phyloP scores from a whole-genome alignment of 345 rosid genomes.

The Citrus hindsii region DNA sequence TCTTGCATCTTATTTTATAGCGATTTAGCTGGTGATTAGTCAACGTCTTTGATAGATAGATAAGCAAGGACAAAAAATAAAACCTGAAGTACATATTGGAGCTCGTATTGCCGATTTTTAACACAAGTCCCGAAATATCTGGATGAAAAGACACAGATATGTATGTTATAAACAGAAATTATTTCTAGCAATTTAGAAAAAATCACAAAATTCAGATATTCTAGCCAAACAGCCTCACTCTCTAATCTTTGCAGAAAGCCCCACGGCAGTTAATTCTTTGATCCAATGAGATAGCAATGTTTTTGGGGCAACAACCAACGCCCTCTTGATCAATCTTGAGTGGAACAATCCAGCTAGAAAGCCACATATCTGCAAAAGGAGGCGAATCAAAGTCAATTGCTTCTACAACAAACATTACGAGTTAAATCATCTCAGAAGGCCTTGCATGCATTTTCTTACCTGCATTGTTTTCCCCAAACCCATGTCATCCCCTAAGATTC shows the following conservation, averaged over 20 bases:
- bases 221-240: constrained; percentile 54
- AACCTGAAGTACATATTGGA: constrained; percentile 85
- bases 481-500: constrained; percentile 98
- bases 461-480: constrained; percentile 99
- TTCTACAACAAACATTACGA: background rate
- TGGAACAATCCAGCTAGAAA: constrained; percentile 88
- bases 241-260: constrained; percentile 76
- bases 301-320: constrained; percentile 86
- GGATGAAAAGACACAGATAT: constrained; percentile 8
- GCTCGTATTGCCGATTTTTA: constrained; percentile 86
- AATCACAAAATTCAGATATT: constrained; percentile 9
- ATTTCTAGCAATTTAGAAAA: background rate
- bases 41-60: background rate
- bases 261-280: constrained; percentile 84
- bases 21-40: background rate
- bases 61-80: constrained; percentile 11
- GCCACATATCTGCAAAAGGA: constrained; percentile 69
- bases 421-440: background rate
- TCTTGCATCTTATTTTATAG: background rate
- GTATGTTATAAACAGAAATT: background rate
- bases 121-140: constrained; percentile 78
- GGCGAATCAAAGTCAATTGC: constrained; percentile 15
- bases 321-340: constrained; percentile 77
- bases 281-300: constrained; percentile 94
- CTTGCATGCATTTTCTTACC: constrained; percentile 35